Conservation (phyloP, 768 basidiomycete genomes). For the Psilocybe azurescens region DNA sequence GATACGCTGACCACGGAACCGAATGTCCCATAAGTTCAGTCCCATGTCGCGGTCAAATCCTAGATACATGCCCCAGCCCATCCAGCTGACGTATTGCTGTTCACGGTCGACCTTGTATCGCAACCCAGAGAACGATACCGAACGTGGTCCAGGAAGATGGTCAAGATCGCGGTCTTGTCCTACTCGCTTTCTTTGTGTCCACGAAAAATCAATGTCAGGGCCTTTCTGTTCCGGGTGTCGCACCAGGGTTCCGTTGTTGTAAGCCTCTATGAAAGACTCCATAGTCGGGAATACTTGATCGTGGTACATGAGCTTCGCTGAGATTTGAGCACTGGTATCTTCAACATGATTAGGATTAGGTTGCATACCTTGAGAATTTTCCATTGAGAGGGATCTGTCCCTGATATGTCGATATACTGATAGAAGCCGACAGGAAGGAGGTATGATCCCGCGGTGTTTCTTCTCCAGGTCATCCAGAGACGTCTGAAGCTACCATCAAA, state of each 20-base stretch:
- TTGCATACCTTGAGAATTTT: constrained; percentile 49
- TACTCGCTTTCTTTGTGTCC: constrained; percentile 51
- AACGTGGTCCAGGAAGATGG: constrained; percentile 65
- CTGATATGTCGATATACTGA: constrained; percentile 60
- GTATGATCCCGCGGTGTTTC: constrained; percentile 54
- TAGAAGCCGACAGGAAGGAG: constrained; percentile 62
- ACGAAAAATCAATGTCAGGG: constrained; percentile 39
- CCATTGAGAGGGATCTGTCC: constrained; percentile 57
- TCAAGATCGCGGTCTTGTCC: constrained; percentile 57
- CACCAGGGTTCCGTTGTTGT: constrained; percentile 54
- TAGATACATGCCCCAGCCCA: constrained; percentile 68
- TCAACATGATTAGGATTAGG: not conserved
- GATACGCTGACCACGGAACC: constrained; percentile 61
- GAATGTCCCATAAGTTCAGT: constrained; percentile 61
- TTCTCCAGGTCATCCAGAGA: constrained; percentile 55
- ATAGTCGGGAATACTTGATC: constrained; percentile 55
- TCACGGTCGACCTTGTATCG: constrained; percentile 60
- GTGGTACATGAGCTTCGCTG: constrained; percentile 58
- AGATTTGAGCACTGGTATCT: not conserved
- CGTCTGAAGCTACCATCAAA: constrained; percentile 67
- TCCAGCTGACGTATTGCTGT: constrained; percentile 65
- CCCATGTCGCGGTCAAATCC: constrained; percentile 75
- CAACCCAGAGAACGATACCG: constrained; percentile 62
- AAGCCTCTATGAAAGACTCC: constrained; percentile 58
- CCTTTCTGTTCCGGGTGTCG: constrained; percentile 38